A percentile compares a stretch with the other conserved stretches of the same genome.
Evolutionary conservation across 83 land plant species (phyloP).

Genomic region (Thuja plicata): DNA sequence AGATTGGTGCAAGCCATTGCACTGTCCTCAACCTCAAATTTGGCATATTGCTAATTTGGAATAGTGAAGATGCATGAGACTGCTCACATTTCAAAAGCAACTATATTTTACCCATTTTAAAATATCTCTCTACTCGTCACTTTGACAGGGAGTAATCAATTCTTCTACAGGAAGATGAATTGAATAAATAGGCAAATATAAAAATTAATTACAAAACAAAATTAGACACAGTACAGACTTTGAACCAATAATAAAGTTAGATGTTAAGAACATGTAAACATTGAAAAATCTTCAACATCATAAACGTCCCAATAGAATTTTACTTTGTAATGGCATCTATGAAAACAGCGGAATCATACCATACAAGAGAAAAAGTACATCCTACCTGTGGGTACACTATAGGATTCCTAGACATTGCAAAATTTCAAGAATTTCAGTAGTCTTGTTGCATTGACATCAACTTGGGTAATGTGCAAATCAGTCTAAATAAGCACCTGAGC

Average conservation of each 20-base stretch:
- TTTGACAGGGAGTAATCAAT: background rate
- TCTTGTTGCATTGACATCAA: background rate
- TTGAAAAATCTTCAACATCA: background rate
- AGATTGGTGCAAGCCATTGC: background rate
- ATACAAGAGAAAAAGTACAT: background rate
- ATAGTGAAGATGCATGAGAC: background rate
- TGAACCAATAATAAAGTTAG: background rate
- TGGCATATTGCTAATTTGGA: background rate
- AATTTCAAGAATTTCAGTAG: slow-evolving; percentile 7
- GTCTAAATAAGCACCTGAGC: background rate
- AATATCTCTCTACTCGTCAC: background rate
- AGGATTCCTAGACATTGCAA: slow-evolving; percentile 1
- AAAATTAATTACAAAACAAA: too few relatives aligned
- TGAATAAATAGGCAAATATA: background rate
- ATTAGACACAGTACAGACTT: too few relatives aligned
- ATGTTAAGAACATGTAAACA: background rate
- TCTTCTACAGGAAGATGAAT: background rate
- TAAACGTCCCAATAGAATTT: background rate
- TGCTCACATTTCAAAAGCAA: background rate
- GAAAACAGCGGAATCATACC: background rate
- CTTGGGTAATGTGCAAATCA: background rate
- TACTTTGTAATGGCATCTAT: background rate
- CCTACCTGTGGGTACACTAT: background rate
- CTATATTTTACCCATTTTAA: background rate
- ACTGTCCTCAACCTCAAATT: background rate